Percentiles rank a stretch among this genome's conserved stretches.
phyloP scores from a whole-genome alignment of 306 rosid species.

The Lablab purpureus region DNA sequence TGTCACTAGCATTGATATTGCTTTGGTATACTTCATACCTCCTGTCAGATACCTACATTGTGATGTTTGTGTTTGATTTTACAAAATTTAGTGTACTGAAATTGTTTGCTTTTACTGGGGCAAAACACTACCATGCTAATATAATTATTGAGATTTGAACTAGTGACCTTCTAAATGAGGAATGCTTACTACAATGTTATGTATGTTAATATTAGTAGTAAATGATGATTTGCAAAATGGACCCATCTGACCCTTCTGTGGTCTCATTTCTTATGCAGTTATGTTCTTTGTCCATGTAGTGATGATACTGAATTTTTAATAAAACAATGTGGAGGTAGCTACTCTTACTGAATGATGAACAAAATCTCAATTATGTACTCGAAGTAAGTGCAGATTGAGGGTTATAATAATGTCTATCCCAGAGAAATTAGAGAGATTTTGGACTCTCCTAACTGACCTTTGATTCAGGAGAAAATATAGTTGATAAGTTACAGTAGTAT shows the following conservation, averaged over 20 bases:
- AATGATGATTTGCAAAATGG: slow-evolving; percentile 9
- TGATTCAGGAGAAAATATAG: too few relatives aligned
- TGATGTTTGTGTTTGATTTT: slow-evolving; percentile 39
- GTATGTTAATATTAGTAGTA: background rate
- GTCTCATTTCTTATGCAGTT: slow-evolving; percentile 32
- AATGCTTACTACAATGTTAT: slow-evolving; percentile 24
- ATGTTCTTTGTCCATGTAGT: slow-evolving; percentile 6
- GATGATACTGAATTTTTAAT: background rate
- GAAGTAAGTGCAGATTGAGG: background rate
- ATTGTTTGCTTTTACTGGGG: slow-evolving; percentile 29
- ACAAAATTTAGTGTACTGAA: slow-evolving; percentile 19
- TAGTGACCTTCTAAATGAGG: background rate
- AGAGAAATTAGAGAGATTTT: background rate
- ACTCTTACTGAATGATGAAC: background rate
- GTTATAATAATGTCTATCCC: background rate
- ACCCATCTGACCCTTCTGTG: background rate
- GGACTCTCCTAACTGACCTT: background rate
- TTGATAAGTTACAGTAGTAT: too few relatives aligned
- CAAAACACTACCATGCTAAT: slow-evolving; percentile 4
- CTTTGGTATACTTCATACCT: slow-evolving; percentile 70
- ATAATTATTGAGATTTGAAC: slow-evolving; percentile 24
- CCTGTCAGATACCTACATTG: slow-evolving; percentile 23
- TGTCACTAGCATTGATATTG: slow-evolving; percentile 97
- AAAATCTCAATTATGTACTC: background rate
- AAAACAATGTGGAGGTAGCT: background rate